Evolutionary conservation across 352 stramenopile genomes (phyloP), one percentile per base, ranked within the genome.

Genomic region (Globisporangium camurandrum): DNA sequence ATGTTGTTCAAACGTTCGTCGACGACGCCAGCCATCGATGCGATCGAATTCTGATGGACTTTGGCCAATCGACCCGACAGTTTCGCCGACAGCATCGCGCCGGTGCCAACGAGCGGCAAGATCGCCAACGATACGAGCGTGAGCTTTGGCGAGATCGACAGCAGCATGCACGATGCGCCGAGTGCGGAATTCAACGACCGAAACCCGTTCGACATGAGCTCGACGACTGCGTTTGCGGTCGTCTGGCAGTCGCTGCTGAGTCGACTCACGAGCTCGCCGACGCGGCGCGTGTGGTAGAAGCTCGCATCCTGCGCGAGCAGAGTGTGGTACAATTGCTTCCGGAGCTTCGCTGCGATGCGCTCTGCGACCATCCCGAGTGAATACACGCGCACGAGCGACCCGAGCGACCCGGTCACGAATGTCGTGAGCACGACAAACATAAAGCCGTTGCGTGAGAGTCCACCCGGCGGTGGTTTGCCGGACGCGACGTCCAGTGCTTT

Each of bases 1-100:
- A 97, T 87, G 49, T 95, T 92, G 57, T 88, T 88, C 39, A 97
- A 48, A 6, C 81, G 71, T 52, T 96, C 88, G 41, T 96, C 80
- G 5, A 86, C 86, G 22, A 95, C 68, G 17, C 76, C 83, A 8
- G 71, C 83, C 75, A 92, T 90, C 44, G 62, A 54, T 1, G 80
- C 77, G 23, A 92, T 62, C 39, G 69, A 75, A 51, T 91, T 87
- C 49, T 95, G 72, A 50, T 95, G 83, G 44, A 76, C 64, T 53
- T 86, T 86, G n/a, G 68, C 54, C 26, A 94, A 50, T 1, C 73
- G 66, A 45, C 81, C 92, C 47, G 89, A 86, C 41, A 88, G 78
- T 44, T 92, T 86, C 61, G 77, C 88, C 43, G 90, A 91, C 14
- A 88, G 56, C 80, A 92, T 92, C 26, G 83, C 78, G 17, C 75